These are phyloP conservation scores for Fraxinus paxiana DNA, from an alignment of 305 asterid genomes.

Conservation along the genomic window DNA sequence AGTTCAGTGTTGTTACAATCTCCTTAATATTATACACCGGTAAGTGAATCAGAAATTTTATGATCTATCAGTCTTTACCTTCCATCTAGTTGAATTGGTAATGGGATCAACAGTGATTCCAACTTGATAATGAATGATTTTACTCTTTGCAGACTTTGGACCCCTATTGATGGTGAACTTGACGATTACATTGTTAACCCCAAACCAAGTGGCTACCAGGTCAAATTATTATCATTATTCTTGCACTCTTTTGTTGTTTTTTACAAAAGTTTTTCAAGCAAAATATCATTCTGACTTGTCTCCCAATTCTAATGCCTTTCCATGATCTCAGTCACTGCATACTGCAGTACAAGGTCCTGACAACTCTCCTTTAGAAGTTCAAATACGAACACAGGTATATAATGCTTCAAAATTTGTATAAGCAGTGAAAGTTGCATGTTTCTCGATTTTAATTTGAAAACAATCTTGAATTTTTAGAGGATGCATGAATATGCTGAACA, in stretches of 20 bases:
- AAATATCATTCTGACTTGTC: slow-evolving; percentile 26
- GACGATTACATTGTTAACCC: slow-evolving; percentile 96
- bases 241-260: background rate
- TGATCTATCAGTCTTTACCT: slow-evolving; percentile 10
- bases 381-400: slow-evolving; percentile 86
- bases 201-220: slow-evolving; percentile 99
- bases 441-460: slow-evolving; percentile 8
- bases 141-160: slow-evolving; percentile 66
- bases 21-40: slow-evolving; percentile 86
- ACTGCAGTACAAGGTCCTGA: slow-evolving; percentile 96
- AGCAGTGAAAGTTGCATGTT: slow-evolving; percentile 1
- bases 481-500: slow-evolving; percentile 98
- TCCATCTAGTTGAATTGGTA: slow-evolving; percentile 20
- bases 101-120: slow-evolving; percentile 14
- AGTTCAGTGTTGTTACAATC: slow-evolving; percentile 88
- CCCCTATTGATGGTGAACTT: slow-evolving; percentile 89
- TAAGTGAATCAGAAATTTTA: slow-evolving; percentile 22
- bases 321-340: slow-evolving; percentile 71
- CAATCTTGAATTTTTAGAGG: slow-evolving; percentile 45
- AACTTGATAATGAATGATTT: background rate
- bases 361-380: slow-evolving; percentile 83
- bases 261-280: background rate
- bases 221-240: slow-evolving; percentile 22
- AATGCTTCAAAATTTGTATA: slow-evolving; percentile 2
- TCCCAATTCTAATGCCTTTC: slow-evolving; percentile 29